Base-by-base conservation (phyloP, 208 protist genomes). In the Trypanosoma brucei region DNA sequence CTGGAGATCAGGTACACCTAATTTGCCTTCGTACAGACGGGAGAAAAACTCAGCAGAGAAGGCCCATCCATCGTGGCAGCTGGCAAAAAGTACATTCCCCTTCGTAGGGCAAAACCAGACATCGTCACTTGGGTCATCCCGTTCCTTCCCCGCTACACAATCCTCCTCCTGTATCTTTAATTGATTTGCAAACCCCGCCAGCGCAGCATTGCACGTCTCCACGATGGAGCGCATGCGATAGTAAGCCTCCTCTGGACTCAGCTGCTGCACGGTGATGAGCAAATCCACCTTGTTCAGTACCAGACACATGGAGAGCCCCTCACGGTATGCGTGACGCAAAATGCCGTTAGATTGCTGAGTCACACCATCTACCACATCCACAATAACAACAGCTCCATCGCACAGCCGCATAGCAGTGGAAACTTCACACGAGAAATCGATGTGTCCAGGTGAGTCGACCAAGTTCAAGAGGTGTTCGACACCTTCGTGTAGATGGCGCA, bases 271-370 rank as follows among this genome's bases (percentile, higher is more conserved):
- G 6, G 81, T 77, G 58, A 99, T 90, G 13, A 98, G 77, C 38
- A 97, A 76, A 76, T 99, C 98, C 14, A 99, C 97, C 75, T 99
- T 99, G 81, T 99, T 99, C 9, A 99, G 76, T 6, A 99, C 95
- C 14, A 99, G 82, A 59, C 88, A 88, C 70, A 97, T 97, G 38
- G 73, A 88, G 8, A 99, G 74, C 6, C 94, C 83, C 65, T 99
- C 97, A 30, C 68, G 60, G 70, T 96, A 99, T 0, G 97, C 95
- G 76, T 99, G 97, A 8, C 94, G 80, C 31, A 99, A 78, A 49
- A 99, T 98, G 35, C 91, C 79, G 55, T 64, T 80, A 33, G 94
- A 97, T 59, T 98, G 96, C 67, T 96, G 90, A 50, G 91, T 96
- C 36, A 99, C 95, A 44, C 98, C 98, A 76, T 99, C 98, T 34